Conservation (phyloP, 148 eudicot genomes). For the Polygonum maritimum region DNA sequence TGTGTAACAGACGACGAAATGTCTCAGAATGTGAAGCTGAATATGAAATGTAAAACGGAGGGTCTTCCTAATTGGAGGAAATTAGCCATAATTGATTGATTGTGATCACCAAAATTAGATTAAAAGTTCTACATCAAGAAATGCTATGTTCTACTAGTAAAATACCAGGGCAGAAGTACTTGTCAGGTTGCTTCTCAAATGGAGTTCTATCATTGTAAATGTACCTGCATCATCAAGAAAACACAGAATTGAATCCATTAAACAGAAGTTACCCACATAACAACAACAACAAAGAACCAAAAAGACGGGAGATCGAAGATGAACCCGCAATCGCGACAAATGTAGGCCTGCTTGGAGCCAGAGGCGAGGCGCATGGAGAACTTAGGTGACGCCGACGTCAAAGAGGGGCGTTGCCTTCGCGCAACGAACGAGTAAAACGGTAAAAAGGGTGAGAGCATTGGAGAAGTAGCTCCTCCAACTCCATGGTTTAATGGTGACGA, state of each 20-base stretch:
- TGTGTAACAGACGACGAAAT: conserved; percentile 18
- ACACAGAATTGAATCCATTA: not conserved
- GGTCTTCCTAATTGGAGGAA: too few relatives aligned
- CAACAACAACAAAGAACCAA: not conserved
- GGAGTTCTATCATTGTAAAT: conserved; percentile 87
- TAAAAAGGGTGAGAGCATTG: conserved; percentile 27
- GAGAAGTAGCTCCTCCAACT: conserved; percentile 20
- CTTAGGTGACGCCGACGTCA: conserved; percentile 26
- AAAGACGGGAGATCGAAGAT: not conserved
- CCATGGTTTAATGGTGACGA: conserved; percentile 1
- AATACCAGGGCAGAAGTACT: conserved; percentile 85
- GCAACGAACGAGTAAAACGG: conserved; percentile 35
- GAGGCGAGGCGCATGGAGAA: conserved; percentile 83
- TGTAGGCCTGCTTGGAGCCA: conserved; percentile 76
- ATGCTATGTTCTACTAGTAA: not conserved
- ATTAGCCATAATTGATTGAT: too few relatives aligned
- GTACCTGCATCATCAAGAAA: conserved; percentile 41
- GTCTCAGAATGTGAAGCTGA: not conserved
- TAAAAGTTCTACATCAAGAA: too few relatives aligned
- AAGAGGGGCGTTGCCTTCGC: conserved; percentile 1
- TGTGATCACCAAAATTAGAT: too few relatives aligned
- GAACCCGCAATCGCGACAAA: conserved; percentile 97
- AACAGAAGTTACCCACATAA: not conserved
- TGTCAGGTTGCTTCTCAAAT: conserved; percentile 81
- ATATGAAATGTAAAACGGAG: too few relatives aligned